Base-by-base conservation (phyloP, 2,329 filamentous ascomycete genomes). In the Colletotrichum karsti region DNA sequence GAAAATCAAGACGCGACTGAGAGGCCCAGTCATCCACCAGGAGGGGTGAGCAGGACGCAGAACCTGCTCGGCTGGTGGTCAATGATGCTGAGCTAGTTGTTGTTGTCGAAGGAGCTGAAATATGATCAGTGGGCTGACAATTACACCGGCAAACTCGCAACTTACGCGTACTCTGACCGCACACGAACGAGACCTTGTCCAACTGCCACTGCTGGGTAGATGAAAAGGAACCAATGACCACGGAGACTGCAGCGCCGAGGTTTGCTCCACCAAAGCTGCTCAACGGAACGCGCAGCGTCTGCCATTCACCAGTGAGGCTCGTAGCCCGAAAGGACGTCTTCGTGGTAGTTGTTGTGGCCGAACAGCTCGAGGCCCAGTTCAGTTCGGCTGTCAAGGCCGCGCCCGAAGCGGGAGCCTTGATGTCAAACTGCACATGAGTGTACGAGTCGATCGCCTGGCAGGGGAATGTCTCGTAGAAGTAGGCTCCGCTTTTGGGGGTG, bases 1-100 rank as follows among this genome's bases (percentile, higher is more conserved):
- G 77, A 76, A 90, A 90, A 2, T 85, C 88, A 58, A 90, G 76
- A 30, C 88, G 86, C 6, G 88, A 90, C 74, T 90, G 88, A 8
- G 88, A 90, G 60, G 81, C 82, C 83, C 86, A 90, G 77, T 90
- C 88, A 70, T 90, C 88, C 60, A 90, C 81, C 26, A 88, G 73
- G 7, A 87, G 76, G 37, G 79, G 74, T 10, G 77, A 75, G 73
- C 85, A 87, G 1, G 70, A 68, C 35, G 24, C 69, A 30, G 28
- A n/a, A n/a, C n/a, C n/a, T n/a, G n/a, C n/a, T n/a, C n/a, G n/a
- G n/a, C n/a, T n/a, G n/a, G n/a, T n/a, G n/a, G n/a, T n/a, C n/a
- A n/a, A n/a, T n/a, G n/a, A n/a, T n/a, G n/a, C n/a, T n/a, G n/a
- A n/a, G n/a, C n/a, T n/a, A n/a, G n/a, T n/a, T n/a, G n/a, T n/a